Evolutionary conservation across 768 basidiomycete genomes (phyloP).

Genomic region (Trametes coccinea): DNA sequence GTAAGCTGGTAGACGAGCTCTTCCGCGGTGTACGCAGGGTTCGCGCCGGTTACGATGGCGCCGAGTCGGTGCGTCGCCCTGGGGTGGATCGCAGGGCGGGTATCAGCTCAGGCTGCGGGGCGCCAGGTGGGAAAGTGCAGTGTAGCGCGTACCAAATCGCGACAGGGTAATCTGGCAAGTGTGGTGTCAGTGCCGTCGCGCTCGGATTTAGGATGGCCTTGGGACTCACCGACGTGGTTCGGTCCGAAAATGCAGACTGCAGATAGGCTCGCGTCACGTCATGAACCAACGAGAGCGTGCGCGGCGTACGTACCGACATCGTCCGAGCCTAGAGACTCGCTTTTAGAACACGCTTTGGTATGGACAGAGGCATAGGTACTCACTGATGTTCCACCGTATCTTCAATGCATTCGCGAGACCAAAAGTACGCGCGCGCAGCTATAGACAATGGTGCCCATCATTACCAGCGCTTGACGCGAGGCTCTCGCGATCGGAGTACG

Average conservation of each 20-base stretch:
- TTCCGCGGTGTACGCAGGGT: slow-evolving; percentile 34
- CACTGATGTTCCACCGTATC: slow-evolving; percentile 45
- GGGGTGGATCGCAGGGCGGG: background rate
- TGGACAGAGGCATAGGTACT: slow-evolving; percentile 8
- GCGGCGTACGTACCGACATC: slow-evolving; percentile 47
- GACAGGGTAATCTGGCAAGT: slow-evolving; percentile 26
- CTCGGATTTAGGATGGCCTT: background rate
- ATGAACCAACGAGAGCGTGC: background rate
- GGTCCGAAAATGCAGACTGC: slow-evolving; percentile 66
- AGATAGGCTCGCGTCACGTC: background rate
- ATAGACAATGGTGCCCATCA: background rate
- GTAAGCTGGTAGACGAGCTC: slow-evolving; percentile 36
- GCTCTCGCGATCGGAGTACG: background rate
- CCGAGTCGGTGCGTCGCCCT: slow-evolving; percentile 58
- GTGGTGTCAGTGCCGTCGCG: background rate
- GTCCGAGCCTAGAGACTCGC: slow-evolving; percentile 40
- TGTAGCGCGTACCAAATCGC: slow-evolving; percentile 25
- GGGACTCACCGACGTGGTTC: slow-evolving; percentile 36
- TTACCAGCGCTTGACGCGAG: background rate
- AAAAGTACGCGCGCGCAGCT: slow-evolving; percentile 49
- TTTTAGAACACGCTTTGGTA: too few relatives aligned
- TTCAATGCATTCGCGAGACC: slow-evolving; percentile 51
- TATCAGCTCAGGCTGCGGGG: background rate
- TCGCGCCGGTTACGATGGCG: slow-evolving; percentile 48
- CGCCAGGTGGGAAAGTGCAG: background rate